Base-by-base conservation (phyloP, 257 asterid genomes). In the Phtheirospermum japonicum region DNA sequence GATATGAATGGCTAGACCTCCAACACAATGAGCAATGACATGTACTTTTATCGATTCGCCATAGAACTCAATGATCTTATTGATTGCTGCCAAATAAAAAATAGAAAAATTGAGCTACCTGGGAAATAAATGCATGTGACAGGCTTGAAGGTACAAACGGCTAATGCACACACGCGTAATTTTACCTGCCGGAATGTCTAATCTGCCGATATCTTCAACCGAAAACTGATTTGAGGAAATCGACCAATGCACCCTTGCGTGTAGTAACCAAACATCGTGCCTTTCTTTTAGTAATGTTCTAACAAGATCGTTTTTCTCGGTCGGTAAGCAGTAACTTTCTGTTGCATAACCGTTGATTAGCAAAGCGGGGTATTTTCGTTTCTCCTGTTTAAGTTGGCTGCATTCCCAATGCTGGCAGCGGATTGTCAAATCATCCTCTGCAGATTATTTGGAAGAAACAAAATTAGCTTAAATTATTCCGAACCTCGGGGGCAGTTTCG, bases 271-370 rank as follows among this genome's bases (percentile, higher is more conserved):
- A 0, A 74, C 64, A 18, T 80, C 87, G 7, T 72, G 75, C 49
- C 87, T 78, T 1, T 74, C 66, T 48, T 78, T 61, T n/a, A 83
- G 74, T n/a, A 80, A 68, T 36, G 87, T 74, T 70, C 85, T 72
- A 20, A 83, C 68, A 33, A 83, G 78, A 70, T 83, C 90, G n/a
- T 52, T 76, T 48, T 54, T 66, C 63, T 83, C 90, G 4, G 83
- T 78, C 37, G 90, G 83, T 59, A 83, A 68, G 30, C 76, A 80
- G 49, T 65, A 83, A 68, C 87, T 76, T 63, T 80, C 87, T 2
- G 77, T 71, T 51, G 87, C 60, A 54, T 83, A 83, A 16, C 90
- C 90, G 37, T 83, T 83, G 0, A 83, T 61, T 6, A 80, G 81
- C 42, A 83, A 80, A 19, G 67, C 73, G 2, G 87, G 90, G 20